Evolutionary conservation across 106 monocot genomes (phyloP), one percentile per base, ranked within the genome.

Genomic region (Dendrobium huoshanense): DNA sequence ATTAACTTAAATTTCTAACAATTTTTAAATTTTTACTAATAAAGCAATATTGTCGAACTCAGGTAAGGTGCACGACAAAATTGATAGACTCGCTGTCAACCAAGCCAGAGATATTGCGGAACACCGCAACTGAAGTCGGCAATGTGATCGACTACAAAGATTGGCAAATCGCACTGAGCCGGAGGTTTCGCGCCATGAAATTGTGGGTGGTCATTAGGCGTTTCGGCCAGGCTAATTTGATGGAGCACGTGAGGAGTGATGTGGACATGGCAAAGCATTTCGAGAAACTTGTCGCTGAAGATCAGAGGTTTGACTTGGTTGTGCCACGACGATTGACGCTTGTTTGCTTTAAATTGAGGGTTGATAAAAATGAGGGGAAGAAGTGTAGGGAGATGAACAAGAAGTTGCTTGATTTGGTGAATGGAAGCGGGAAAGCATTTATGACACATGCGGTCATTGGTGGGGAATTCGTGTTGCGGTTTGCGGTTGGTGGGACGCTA

Each of bases 91-190:
- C 92, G 0, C 72, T 92, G 4, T 82, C 82, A 0, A 86, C 84
- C 2, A 82, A 83, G 44, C 84, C 92, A 0, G 92, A 92, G 77
- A 78, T 77, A n/a, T 68, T 92, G 67, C 80, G 56, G n/a, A 87
- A 93, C 77, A 49, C 59, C 24, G 78, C 80, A 1, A 82, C 33
- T 1, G 84, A 84, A 4, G 58, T 45, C 0, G 75, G 74, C 18
- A 25, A 5, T 40, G 89, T 88, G 55, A 75, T 90, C 1, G 88
- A 90, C 75, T 90, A 82, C 79, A 92, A 92, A 68, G 92, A 92
- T 65, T 90, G 89, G 88, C 92, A 92, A 78, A 84, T 92, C 16
- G 82, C 75, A 1, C 80, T 92, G 16, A 79, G 85, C 56, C 75
- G 85, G 9, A 76, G 92, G n/a, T 87, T 85, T 49, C 59, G 77